These are phyloP conservation scores for Dryadomyces sulphureus DNA, from an alignment of 2,329 filamentous ascomycete species.

Conservation along the genomic window DNA sequence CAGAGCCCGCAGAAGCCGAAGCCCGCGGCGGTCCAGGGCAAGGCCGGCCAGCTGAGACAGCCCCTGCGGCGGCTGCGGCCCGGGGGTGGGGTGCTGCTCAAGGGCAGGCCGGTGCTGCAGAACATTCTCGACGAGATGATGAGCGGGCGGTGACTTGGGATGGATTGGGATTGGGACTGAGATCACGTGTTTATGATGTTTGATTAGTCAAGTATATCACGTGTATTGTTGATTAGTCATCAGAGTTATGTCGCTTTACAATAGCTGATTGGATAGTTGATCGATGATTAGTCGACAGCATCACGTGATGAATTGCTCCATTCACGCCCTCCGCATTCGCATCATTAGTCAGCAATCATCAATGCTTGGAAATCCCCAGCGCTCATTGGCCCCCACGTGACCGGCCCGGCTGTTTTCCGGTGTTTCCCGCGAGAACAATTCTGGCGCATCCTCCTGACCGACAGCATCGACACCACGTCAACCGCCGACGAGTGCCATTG, in stretches of 20 bases:
- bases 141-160: not conserved
- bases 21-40: conserved; percentile 13
- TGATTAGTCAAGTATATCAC: no score
- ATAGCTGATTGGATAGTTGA: no score
- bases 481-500: not conserved
- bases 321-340: not conserved
- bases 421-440: not conserved
- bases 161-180: not conserved
- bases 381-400: not conserved
- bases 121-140: conserved; percentile 65
- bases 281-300: no score
- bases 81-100: conserved; percentile 47
- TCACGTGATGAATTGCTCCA: no score
- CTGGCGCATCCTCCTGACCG: not conserved
- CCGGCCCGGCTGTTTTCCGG: not conserved
- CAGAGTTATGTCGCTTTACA: no score
- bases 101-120: conserved; percentile 52
- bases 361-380: not conserved
- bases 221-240: no score
- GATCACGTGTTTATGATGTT: not conserved
- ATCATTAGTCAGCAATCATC: no score
- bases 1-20: no score
- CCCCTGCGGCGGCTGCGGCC: conserved; percentile 40
- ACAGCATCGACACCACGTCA: not conserved
- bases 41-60: conserved; percentile 30